Base-by-base conservation (phyloP, 78 protist species). In the Polysphondylium violaceum region DNA sequence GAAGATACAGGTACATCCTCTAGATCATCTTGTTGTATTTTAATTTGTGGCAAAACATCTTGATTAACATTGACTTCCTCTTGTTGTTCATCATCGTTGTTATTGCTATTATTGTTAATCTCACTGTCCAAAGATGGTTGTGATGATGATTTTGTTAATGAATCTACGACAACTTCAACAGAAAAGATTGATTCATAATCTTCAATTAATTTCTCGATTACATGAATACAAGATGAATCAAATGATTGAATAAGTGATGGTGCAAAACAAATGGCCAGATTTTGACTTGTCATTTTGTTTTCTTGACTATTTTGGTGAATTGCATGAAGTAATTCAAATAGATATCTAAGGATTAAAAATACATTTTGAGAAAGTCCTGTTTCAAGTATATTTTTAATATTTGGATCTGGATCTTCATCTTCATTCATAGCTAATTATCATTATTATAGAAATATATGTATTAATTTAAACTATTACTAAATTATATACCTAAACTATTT, bases 231-330 rank as follows among this genome's bases (percentile, higher is more conserved):
- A 5, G 77, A 59, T 1, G 64, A 11, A 59, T 83, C 91, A 31
- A 69, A 83, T 38, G 91, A 83, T 27, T 71, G 91, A 47, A 59
- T 83, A 12, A 83, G 27, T 21, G 91, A 21, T 12, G 91, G 91
- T 41, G 91, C 91, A 71, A 83, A 69, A 56, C 91, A 83, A 55
- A 83, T 63, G 29, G 91, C 91, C 40, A 83, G 33, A 59, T 83
- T 83, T 23, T 83, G 63, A 19, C 67, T 21, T 31, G 33, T 53
- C 91, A 83, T 83, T 14, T 43, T 68, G 44, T 83, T 83, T 1
- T 21, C 12, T 23, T 67, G 44, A 2, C 29, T 17, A 58, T 83
- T 67, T 3, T 23, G 9, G 11, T 31, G 43, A 17, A 83, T 67
- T 1, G 91, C 78, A 69, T 83, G 60, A 8, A 83, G 43, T 43